A percentile compares a stretch with the other conserved stretches of the same genome.
Conservation (phyloP, 106 monocot genomes). For the Dendrobium nobile region DNA sequence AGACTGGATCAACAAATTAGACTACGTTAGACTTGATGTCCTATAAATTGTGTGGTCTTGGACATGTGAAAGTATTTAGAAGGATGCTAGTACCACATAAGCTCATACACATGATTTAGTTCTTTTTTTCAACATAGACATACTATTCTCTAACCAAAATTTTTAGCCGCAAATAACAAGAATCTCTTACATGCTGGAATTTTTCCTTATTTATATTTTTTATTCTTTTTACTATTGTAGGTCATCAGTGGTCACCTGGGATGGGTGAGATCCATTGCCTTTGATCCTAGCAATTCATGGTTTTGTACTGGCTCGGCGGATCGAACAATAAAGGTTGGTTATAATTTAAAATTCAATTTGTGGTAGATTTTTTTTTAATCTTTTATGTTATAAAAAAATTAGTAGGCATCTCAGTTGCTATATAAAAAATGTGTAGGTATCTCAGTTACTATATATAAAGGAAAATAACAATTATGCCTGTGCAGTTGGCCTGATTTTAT, state of each 20-base stretch:
- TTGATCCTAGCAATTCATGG: conserved; percentile 97
- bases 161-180: not conserved
- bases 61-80: not conserved
- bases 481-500: not conserved
- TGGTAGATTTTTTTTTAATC: not conserved
- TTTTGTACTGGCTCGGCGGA: conserved; percentile 99
- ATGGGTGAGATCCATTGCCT: conserved; percentile 96
- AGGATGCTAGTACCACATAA: not conserved
- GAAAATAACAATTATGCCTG: not conserved
- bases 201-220: not conserved
- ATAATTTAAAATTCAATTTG: not conserved
- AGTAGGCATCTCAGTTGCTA: not conserved
- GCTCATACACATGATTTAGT: not conserved
- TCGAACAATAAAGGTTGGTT: conserved; percentile 89
- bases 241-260: conserved; percentile 97
- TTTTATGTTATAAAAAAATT: not conserved
- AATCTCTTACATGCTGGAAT: not conserved
- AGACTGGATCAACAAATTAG: not conserved
- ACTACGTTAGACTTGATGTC: not conserved
- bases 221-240: conserved; percentile 30
- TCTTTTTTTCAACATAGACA: not conserved
- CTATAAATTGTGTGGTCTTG: not conserved
- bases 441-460: not conserved
- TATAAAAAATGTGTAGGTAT: not conserved
- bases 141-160: not conserved